A percentile compares a stretch with the other conserved stretches of the same genome.
These are phyloP conservation scores for Fomitopsis betulina DNA, from an alignment of 1,284 basidiomycete genomes.

Conservation along the genomic window DNA sequence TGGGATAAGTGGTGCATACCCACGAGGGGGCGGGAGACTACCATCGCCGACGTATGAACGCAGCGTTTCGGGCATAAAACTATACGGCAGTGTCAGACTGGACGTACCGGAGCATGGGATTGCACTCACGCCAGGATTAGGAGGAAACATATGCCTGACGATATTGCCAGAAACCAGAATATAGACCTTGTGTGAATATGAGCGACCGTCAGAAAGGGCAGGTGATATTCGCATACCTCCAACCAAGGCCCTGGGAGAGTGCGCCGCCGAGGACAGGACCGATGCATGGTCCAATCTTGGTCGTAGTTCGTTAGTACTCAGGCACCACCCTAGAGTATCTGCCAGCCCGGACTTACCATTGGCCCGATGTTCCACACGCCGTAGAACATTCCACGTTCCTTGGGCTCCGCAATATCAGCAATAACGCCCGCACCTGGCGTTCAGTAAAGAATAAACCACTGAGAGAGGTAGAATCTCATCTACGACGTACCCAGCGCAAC, in stretches of 20 bases:
- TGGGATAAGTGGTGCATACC: conserved; percentile 52
- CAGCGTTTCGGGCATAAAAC: conserved; percentile 49
- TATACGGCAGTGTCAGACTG: conserved; percentile 5
- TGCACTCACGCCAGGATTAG: conserved; percentile 49
- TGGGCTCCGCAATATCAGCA: conserved; percentile 34
- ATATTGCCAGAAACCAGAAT: conserved; percentile 76
- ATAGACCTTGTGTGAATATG: conserved; percentile 46
- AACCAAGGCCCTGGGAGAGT: conserved; percentile 54
- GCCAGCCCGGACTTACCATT: conserved; percentile 25
- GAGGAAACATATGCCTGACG: conserved; percentile 48
- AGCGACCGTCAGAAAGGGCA: not conserved
- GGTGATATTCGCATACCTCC: conserved; percentile 46
- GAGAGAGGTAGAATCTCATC: not conserved
- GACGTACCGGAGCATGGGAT: not conserved
- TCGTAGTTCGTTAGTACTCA: not conserved
- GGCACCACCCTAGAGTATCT: not conserved
- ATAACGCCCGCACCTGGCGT: conserved; percentile 33
- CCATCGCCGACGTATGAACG: conserved; percentile 54
- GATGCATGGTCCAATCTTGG: conserved; percentile 32
- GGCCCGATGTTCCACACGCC: conserved; percentile 33
- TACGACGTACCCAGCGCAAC: conserved; percentile 33
- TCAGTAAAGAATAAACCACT: not conserved
- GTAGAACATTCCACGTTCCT: conserved; percentile 36
- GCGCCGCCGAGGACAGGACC: conserved; percentile 53
- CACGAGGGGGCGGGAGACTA: conserved; percentile 40